These are phyloP conservation scores for Sphaceloma murrayae DNA, from an alignment of 2,329 filamentous ascomycete genomes.

Conservation along the genomic window DNA sequence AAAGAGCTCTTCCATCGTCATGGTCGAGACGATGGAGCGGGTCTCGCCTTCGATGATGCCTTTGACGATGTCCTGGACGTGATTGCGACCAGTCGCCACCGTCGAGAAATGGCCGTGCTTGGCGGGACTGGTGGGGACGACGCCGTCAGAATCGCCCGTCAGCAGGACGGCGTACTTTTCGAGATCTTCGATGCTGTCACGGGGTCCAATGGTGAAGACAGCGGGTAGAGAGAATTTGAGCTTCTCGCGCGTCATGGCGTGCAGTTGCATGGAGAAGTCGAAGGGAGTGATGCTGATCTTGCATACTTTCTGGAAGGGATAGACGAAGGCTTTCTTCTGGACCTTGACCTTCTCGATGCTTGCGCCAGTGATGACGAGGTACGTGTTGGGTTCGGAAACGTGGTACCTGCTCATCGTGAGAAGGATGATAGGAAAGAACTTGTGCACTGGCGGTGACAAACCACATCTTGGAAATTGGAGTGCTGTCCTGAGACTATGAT, in stretches of 20 bases:
- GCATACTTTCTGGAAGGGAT: conserved; percentile 54
- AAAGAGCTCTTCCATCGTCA: conserved; percentile 92
- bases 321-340: conserved; percentile 65
- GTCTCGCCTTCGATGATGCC: conserved; percentile 87
- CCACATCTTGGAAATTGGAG: conserved; percentile 3
- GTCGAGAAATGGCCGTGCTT: conserved; percentile 35
- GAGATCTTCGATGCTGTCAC: conserved; percentile 59
- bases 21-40: conserved; percentile 68
- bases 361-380: conserved; percentile 78
- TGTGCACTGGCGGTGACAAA: not conserved
- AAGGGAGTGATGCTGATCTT: conserved; percentile 46
- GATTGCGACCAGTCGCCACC: conserved; percentile 49
- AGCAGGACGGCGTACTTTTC: conserved; percentile 76
- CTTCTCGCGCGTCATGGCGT: conserved; percentile 86
- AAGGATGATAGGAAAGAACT: not conserved
- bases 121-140: conserved; percentile 25
- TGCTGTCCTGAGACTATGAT: not conserved
- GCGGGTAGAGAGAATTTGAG: conserved; percentile 72
- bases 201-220: conserved; percentile 76
- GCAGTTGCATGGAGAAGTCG: conserved; percentile 72
- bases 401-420: conserved; percentile 41
- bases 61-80: conserved; percentile 78
- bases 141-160: conserved; percentile 50
- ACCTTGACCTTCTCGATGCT: conserved; percentile 65
- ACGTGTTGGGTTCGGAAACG: conserved; percentile 67